phyloP scores from a whole-genome alignment of 768 basidiomycete genomes.

The Crucibulum laeve region DNA sequence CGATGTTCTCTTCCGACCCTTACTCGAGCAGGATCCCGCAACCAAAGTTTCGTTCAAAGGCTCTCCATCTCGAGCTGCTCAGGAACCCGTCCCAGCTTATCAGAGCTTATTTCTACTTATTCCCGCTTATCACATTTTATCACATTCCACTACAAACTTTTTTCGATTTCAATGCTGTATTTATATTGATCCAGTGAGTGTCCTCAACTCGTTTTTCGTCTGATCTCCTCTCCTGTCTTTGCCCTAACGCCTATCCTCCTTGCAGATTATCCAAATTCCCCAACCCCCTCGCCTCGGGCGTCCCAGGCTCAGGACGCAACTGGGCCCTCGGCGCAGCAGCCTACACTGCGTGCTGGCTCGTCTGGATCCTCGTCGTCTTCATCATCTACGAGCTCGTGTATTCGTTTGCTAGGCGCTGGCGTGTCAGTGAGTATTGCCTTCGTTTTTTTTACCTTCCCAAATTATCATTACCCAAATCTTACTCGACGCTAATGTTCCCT shows the following conservation, averaged over 20 bases:
- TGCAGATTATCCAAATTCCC: slow-evolving; percentile 72
- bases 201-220: slow-evolving; percentile 12
- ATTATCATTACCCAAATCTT: slow-evolving; percentile 2
- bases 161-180: slow-evolving; percentile 87
- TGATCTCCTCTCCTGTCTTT: slow-evolving; percentile 6
- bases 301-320: slow-evolving; percentile 66
- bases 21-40: slow-evolving; percentile 33
- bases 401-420: slow-evolving; percentile 73
- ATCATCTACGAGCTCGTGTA: slow-evolving; percentile 75
- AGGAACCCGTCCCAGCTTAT: slow-evolving; percentile 52
- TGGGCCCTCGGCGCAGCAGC: slow-evolving; percentile 84
- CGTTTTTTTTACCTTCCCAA: too few relatives aligned
- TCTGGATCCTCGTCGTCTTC: slow-evolving; percentile 70
- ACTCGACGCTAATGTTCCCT: slow-evolving; percentile 14
- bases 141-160: slow-evolving; percentile 77
- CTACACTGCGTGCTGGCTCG: slow-evolving; percentile 77
- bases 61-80: slow-evolving; percentile 65
- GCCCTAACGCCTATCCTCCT: slow-evolving; percentile 2
- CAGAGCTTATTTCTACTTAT: slow-evolving; percentile 62
- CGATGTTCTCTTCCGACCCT: slow-evolving; percentile 32
- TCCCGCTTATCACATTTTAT: slow-evolving; percentile 67
- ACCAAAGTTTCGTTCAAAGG: slow-evolving; percentile 64
- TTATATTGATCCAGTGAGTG: slow-evolving; percentile 78
- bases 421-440: slow-evolving; percentile 59
- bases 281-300: slow-evolving; percentile 62